These are phyloP conservation scores for Cladophialophora bantiana DNA, from an alignment of 2,329 filamentous ascomycete genomes.

Conservation along the genomic window DNA sequence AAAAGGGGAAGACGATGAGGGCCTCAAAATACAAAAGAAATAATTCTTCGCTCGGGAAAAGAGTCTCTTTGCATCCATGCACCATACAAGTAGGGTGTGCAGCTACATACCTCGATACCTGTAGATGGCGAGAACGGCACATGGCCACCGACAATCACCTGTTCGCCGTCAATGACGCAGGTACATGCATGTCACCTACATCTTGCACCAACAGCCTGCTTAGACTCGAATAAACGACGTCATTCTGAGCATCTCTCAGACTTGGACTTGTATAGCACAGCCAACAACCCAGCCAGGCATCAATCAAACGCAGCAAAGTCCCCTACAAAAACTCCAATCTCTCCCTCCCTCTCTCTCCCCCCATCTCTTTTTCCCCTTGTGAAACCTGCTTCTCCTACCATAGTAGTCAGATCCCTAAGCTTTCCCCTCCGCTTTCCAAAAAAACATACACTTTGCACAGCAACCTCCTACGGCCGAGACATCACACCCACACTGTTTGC, in stretches of 20 bases:
- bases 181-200: neutral
- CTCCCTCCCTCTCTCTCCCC: neutral
- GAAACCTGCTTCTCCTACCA: neutral
- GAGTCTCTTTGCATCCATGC: neutral
- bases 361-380: neutral
- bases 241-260: constrained; percentile 5
- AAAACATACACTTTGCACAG: too few species aligned
- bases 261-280: constrained; percentile 1
- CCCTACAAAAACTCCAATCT: neutral
- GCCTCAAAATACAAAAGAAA: constrained; percentile 28
- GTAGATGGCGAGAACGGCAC: neutral
- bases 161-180: constrained; percentile 7
- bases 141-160: neutral
- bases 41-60: constrained; percentile 34
- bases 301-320: constrained; percentile 11
- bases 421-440: neutral
- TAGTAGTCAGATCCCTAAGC: neutral
- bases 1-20: neutral
- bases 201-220: neutral
- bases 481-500: too few species aligned
- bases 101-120: neutral
- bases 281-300: constrained; percentile 12
- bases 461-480: too few species aligned
- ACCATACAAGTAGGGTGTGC: neutral
- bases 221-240: constrained; percentile 12